Percentiles rank a stretch among this genome's conserved stretches.
phyloP scores from a whole-genome alignment of 441 rosid species.

The Populus hybrid region DNA sequence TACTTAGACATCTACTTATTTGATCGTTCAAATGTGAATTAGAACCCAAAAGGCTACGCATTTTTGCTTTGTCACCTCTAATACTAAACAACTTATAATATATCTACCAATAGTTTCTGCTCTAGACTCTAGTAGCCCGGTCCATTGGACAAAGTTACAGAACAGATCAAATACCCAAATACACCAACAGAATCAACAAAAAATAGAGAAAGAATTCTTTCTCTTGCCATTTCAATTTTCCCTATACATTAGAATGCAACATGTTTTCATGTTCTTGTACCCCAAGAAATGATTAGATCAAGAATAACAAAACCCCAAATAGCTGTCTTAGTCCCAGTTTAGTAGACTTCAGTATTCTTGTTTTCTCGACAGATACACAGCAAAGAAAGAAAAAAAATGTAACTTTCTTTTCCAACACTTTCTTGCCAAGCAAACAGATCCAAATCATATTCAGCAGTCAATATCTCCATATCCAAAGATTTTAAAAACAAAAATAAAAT shows the following conservation, averaged over 20 bases:
- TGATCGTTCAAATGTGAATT: not conserved
- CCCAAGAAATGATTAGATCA: not conserved
- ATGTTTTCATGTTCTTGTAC: not conserved
- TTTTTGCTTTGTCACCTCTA: not conserved
- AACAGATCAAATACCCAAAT: not conserved
- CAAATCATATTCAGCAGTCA: not conserved
- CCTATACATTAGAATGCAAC: not conserved
- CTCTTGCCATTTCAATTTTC: not conserved
- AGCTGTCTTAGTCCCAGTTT: not conserved
- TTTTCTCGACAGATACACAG: not conserved
- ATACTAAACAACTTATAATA: too few relatives aligned
- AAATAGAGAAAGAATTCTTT: not conserved
- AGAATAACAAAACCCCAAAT: not conserved
- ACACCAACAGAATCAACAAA: not conserved
- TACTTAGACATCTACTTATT: not conserved
- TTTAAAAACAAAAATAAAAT: not conserved
- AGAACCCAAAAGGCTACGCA: not conserved
- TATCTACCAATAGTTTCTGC: not conserved
- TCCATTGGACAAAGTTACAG: not conserved
- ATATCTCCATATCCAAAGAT: not conserved
- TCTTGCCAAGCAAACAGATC: conserved; percentile 7
- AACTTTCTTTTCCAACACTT: not conserved
- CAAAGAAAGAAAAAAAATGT: not conserved
- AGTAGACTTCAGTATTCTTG: not conserved
- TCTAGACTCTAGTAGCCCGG: not conserved